Evolutionary conservation across 2,329 filamentous ascomycete genomes (phyloP), one percentile per base, ranked within the genome.

Genomic region (Penicillium sp.): DNA sequence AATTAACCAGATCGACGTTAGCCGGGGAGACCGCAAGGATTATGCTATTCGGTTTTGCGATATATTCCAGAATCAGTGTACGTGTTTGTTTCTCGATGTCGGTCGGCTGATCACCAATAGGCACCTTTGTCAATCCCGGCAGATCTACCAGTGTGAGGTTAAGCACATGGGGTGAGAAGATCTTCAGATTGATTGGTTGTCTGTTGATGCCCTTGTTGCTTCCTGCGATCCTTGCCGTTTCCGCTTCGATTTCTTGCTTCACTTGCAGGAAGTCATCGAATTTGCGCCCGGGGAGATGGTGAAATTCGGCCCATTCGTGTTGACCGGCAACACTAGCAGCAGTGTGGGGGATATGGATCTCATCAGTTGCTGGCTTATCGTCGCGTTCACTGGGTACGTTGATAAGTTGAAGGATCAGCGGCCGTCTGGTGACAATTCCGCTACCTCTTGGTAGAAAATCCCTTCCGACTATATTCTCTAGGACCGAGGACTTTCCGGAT

Each of bases 21-120:
- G 93, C 93, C 14, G 93, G 92, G 11, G 93, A 97, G 19, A 99
- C 93, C 28, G 93, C 93, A 44, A 99, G 81, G 57, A 99, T 86
- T 65, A 99, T 95, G 73, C 92, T 96, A 79, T 99, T 99, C 12
- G 93, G 92, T 75, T 99, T 99, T 50, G 91, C 91, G 65, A 97
- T 99, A 69, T 96, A 99, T 75, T 99, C 93, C 48, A 91, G 88
- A 63, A 99, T 97, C 63, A 99, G 81, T 60, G 89, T 95, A 57
- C 92, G 83, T 28, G 93, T 99, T 75, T 99, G 93, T 73, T 96
- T 97, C 78, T 99, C 93, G 65, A 99, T 99, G 67, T 99, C 93
- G 63, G 88, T 85, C 7, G 93, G 93, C 69, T 99, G 93, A 69
- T 99, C 93, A 59, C 93, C 93, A 69, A 99, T 97, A 27, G 93